phyloP scores from a whole-genome alignment of 805 yeast species.

The Kodamaea sagamina region DNA sequence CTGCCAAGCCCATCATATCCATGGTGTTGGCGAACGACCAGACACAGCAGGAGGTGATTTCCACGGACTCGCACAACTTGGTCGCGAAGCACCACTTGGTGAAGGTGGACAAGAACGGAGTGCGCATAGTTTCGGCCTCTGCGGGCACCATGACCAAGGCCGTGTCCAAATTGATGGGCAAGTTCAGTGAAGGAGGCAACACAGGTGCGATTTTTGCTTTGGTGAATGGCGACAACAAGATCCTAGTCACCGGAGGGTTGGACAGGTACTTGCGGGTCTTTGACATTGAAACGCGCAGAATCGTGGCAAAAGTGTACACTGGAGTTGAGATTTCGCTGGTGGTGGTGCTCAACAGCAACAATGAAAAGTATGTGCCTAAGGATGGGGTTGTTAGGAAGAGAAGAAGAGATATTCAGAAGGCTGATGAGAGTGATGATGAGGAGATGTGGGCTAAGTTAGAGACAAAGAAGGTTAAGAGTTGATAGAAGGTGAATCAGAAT shows the following conservation, averaged over 20 bases:
- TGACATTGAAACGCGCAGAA: slow-evolving; percentile 58
- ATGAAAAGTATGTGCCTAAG: slow-evolving; percentile 36
- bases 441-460: slow-evolving; percentile 44
- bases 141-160: slow-evolving; percentile 49
- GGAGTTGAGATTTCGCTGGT: slow-evolving; percentile 70
- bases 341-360: slow-evolving; percentile 50
- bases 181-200: slow-evolving; percentile 50
- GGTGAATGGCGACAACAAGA: slow-evolving; percentile 36
- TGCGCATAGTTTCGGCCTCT: slow-evolving; percentile 40
- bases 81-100: slow-evolving; percentile 54
- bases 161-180: slow-evolving; percentile 60
- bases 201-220: slow-evolving; percentile 80
- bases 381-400: slow-evolving; percentile 21
- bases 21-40: slow-evolving; percentile 35
- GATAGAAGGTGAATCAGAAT: background rate
- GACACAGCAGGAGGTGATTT: slow-evolving; percentile 46
- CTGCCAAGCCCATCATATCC: slow-evolving; percentile 55
- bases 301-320: slow-evolving; percentile 68
- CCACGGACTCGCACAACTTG: slow-evolving; percentile 70
- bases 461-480: slow-evolving; percentile 13
- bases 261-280: slow-evolving; percentile 85
- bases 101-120: slow-evolving; percentile 37
- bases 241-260: slow-evolving; percentile 77
- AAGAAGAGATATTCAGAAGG: slow-evolving; percentile 27
- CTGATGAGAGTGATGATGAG: slow-evolving; percentile 35